Evolutionary conservation across 495 filamentous ascomycete genomes (phyloP), one percentile per base, ranked within the genome.

Genomic region (Penicillium flavigenum): DNA sequence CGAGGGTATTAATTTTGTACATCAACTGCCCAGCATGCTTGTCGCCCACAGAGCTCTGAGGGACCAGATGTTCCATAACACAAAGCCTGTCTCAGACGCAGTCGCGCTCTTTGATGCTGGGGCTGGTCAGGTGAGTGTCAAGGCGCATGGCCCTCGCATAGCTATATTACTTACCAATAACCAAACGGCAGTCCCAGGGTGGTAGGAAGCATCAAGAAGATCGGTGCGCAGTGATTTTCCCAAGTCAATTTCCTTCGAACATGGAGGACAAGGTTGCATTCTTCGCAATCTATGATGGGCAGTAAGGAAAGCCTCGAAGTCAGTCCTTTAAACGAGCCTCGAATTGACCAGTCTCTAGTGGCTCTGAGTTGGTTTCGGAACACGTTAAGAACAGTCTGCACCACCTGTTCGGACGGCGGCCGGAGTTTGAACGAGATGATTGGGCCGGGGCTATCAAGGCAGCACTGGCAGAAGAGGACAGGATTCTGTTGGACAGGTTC

Each of bases 271-370:
- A 68, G 14, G 14, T 77, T 17, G 75, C 68, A 9, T 67, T 74
- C 39, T 72, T 77, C 56, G 73, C 72, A 11, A 60, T 76, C 12
- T 77, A 75, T 52, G 75, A 77, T 43, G 75, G 75, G 38, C 73
- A 77, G 75, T 77, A 62, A 57, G 74, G 29, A 47, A 17, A 22
- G n/a, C 54, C 29, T 29, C 22, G 24, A 29, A 22, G 1, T 36
- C 17, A 5, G n/a, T 26, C n/a, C n/a, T 29, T 12, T 19, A 1
- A 5, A 16, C 6, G 4, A 22, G 16, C 19, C 38, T 32, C 19
- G 27, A 16, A 36, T 36, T 57, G 42, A 51, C 32, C 12, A 12
- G 6, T 36, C 6, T 43, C 19, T 42, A 77, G 75, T 63, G 75
- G 75, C 36, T 69, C 75, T 5, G 58, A 47, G 9, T 47, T 64